Conservation (phyloP, 352 stramenopile genomes). For the Phytophthora fragariaefolia region DNA sequence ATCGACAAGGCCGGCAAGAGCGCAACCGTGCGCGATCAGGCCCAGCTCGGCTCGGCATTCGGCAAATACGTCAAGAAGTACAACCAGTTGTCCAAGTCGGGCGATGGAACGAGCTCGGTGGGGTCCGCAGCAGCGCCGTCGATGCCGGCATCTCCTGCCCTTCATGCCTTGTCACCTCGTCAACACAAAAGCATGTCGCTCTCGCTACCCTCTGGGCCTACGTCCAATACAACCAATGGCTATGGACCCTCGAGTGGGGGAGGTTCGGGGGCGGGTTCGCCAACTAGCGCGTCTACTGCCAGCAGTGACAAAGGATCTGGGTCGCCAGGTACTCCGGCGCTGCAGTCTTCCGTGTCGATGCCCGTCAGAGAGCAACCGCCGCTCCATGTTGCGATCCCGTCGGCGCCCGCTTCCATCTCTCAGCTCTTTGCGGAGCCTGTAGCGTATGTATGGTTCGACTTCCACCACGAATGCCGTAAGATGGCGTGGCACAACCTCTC, state of each 20-base stretch:
- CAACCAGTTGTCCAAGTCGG: conserved; percentile 75
- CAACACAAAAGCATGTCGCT: conserved; percentile 43
- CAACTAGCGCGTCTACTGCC: conserved; percentile 38
- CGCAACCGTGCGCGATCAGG: conserved; percentile 87
- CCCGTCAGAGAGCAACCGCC: conserved; percentile 18
- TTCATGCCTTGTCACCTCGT: conserved; percentile 45
- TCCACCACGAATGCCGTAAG: conserved; percentile 96
- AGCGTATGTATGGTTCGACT: conserved; percentile 96
- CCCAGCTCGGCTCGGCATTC: conserved; percentile 90
- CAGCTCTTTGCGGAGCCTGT: conserved; percentile 69
- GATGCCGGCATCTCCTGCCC: conserved; percentile 27
- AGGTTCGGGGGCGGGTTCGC: conserved; percentile 35
- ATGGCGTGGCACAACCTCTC: conserved; percentile 93
- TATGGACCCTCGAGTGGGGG: conserved; percentile 17
- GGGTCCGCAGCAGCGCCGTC: conserved; percentile 22
- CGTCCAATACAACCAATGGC: conserved; percentile 28
- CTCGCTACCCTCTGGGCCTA: conserved; percentile 23
- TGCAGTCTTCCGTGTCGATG: conserved; percentile 38
- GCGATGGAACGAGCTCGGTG: conserved; percentile 38
- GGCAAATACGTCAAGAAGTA: conserved; percentile 91
- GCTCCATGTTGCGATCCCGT: conserved; percentile 38
- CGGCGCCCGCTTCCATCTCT: conserved; percentile 57
- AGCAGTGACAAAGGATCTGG: conserved; percentile 38
- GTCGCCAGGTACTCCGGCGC: conserved; percentile 8
- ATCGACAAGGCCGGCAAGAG: conserved; percentile 92